Base-by-base conservation (phyloP, 306 rosid genomes). In the Cucurbita maxima region DNA sequence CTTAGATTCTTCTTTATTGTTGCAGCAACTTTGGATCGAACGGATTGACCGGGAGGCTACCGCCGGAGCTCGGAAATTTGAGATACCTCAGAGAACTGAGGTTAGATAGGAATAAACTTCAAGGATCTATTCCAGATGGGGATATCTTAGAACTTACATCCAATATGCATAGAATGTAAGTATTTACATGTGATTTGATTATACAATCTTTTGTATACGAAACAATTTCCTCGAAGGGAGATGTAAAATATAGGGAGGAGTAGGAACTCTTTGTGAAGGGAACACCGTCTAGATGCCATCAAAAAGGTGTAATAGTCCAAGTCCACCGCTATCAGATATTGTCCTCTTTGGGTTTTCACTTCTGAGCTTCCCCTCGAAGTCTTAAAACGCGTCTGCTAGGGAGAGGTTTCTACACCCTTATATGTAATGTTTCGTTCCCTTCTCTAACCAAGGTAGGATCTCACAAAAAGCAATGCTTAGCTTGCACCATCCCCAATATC, bases 61-160 rank as follows among this genome's bases (percentile, higher is more conserved):
- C 96, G 66, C 54, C 81, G 6, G 87, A 84, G 78, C 81, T 94
- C 77, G 96, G 96, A 34, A 87, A 87, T 64, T 85, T 94, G 92
- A 83, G 52, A 68, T 58, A 79, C 79, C 97, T 94, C 74, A 72
- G 83, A 85, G 96, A 91, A 76, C 88, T 94, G 82, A 74, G 82
- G 81, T 76, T 94, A 78, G 97, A 89, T 82, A 86, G 99, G 83
- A 94, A 94, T 83, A 90, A 76, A 83, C 84, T 94, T 76, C 97
- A 83, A 79, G 99, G 99, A 76, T 58, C 83, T 15, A 38, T 94
- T 87, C 98, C 90, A 58, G 91, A 86, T 57, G 84, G 83, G 34
- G 74, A 80, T 61, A 73, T 58, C 78, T 76, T 76, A 38, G 77
- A 38, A 22, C 55, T 72, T 47, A 59, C 83, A 52, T 64, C 91